Evolutionary conservation across 192 early-diverging fungal species (phyloP).

Genomic region (Backusella australiensis): DNA sequence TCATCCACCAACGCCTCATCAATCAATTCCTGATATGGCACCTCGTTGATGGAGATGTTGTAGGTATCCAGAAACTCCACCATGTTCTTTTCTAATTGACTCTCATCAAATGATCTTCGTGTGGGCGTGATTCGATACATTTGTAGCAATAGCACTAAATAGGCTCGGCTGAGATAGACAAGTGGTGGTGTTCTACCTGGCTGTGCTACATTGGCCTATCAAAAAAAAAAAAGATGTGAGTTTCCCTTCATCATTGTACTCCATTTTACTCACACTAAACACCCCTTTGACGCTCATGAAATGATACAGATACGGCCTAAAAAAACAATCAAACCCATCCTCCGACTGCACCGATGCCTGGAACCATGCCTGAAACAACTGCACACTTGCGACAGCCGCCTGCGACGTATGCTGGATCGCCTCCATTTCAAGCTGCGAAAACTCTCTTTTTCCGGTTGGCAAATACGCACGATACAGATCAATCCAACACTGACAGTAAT

Average conservation of each 20-base stretch:
- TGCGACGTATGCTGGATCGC: slow-evolving; percentile 19
- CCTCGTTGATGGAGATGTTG: not conserved
- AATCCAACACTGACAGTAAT: slow-evolving; percentile 29
- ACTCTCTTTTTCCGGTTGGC: not conserved
- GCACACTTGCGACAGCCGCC: slow-evolving; percentile 10
- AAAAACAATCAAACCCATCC: slow-evolving; percentile 27
- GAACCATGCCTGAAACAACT: slow-evolving; percentile 18
- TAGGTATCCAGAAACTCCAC: slow-evolving; percentile 4
- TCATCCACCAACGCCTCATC: slow-evolving; percentile 11
- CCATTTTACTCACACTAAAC: slow-evolving; percentile 18
- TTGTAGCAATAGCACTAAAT: slow-evolving; percentile 8
- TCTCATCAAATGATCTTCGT: slow-evolving; percentile 19
- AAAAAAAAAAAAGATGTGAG: not conserved
- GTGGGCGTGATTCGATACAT: slow-evolving; percentile 26
- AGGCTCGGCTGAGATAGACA: not conserved
- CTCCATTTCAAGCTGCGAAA: not conserved
- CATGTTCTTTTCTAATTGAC: slow-evolving; percentile 23
- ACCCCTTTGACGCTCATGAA: slow-evolving; percentile 21
- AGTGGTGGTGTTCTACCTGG: slow-evolving; percentile 5
- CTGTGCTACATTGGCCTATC: slow-evolving; percentile 17
- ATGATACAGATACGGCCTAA: slow-evolving; percentile 33
- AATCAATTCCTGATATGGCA: not conserved
- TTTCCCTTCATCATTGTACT: too few species aligned
- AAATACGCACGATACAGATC: slow-evolving; percentile 13
- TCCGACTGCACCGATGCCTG: not conserved